Conservation (phyloP, 169 alveolate species). For the Cryptosporidium meleagridis region DNA sequence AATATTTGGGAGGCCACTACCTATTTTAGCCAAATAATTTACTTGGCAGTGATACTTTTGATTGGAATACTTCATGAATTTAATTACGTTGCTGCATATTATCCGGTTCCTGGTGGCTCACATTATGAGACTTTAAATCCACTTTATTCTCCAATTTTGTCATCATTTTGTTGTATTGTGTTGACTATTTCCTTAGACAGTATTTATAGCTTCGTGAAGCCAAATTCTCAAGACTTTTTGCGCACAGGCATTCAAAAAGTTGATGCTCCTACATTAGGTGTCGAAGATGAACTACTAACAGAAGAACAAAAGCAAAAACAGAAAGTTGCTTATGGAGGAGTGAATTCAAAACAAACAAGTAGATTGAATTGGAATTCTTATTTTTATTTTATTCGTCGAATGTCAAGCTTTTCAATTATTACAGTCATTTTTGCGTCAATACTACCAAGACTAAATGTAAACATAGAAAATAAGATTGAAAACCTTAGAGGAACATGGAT, state of each 20-base stretch:
- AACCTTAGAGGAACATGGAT: slow-evolving; percentile 20
- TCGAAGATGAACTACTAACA: slow-evolving; percentile 38
- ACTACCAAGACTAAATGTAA: slow-evolving; percentile 62
- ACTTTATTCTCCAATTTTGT: slow-evolving; percentile 9
- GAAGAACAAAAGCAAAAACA: slow-evolving; percentile 61
- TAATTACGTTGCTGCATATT: slow-evolving; percentile 19
- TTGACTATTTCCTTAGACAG: slow-evolving; percentile 13
- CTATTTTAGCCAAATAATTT: slow-evolving; percentile 26
- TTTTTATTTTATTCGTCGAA: slow-evolving; percentile 33
- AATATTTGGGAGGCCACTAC: slow-evolving; percentile 53
- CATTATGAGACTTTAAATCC: slow-evolving; percentile 9
- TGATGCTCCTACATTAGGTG: not conserved
- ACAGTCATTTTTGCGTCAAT: slow-evolving; percentile 23
- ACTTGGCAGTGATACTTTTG: not conserved
- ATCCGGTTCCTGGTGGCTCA: slow-evolving; percentile 70
- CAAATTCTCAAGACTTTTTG: slow-evolving; percentile 22
- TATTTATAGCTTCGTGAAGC: slow-evolving; percentile 12
- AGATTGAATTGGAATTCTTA: slow-evolving; percentile 33
- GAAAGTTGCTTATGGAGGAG: slow-evolving; percentile 60
- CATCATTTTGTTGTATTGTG: slow-evolving; percentile 21
- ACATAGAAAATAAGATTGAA: not conserved
- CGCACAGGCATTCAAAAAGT: not conserved
- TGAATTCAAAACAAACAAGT: slow-evolving; percentile 9
- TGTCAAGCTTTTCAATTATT: slow-evolving; percentile 51
- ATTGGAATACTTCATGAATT: not conserved